A percentile compares a stretch with the other conserved stretches of the same genome.
Evolutionary conservation across 176 grass and related monocot species (phyloP).

Genomic region (Avena sativa): DNA sequence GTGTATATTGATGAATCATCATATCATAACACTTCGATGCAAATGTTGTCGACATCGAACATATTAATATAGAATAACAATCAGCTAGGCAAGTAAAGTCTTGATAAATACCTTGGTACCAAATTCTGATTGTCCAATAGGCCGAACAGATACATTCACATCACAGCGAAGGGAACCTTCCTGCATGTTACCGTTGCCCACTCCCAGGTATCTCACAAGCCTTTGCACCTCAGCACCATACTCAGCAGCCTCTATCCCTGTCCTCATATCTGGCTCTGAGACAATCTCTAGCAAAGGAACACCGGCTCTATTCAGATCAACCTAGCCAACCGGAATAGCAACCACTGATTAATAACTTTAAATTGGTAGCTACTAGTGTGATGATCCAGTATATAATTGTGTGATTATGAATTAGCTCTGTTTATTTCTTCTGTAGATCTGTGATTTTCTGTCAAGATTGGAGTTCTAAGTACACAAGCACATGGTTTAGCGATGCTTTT

Average conservation of each 20-base stretch:
- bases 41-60: conserved; percentile 12
- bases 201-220: conserved; percentile 83
- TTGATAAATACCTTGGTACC: conserved; percentile 80
- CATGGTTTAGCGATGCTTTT: not conserved
- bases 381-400: not conserved
- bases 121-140: conserved; percentile 76
- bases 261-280: conserved; percentile 32
- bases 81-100: conserved; percentile 15
- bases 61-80: not conserved
- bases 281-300: conserved; percentile 79
- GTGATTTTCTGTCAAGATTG: conserved; percentile 24
- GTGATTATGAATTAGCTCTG: not conserved
- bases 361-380: not conserved
- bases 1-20: not conserved
- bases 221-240: conserved; percentile 86
- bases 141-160: conserved; percentile 39
- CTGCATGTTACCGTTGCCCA: conserved; percentile 99
- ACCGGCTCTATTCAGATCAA: conserved; percentile 90
- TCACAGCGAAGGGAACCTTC: conserved; percentile 98
- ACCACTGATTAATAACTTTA: conserved; percentile 24
- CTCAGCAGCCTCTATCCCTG: conserved; percentile 19
- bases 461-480: not conserved
- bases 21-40: not conserved
- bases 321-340: conserved; percentile 50
- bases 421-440: conserved; percentile 11